phyloP scores from a whole-genome alignment of 2,329 filamentous ascomycete genomes.

The Zalaria obscura region DNA sequence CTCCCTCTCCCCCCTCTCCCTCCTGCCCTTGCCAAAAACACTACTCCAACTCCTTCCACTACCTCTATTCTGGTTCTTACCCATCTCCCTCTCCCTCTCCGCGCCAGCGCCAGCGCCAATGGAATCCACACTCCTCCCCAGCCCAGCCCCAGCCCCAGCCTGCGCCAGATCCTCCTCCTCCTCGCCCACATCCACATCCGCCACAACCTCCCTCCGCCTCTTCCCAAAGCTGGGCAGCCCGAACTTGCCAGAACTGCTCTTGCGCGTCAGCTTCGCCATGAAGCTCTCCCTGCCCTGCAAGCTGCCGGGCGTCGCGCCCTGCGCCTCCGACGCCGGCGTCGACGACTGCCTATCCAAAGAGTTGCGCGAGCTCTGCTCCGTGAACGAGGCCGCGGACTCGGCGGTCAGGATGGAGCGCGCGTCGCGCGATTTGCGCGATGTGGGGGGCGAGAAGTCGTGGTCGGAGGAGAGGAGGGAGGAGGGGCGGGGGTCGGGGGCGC shows the following conservation, averaged over 20 bases:
- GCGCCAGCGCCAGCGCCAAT: too few relatives aligned
- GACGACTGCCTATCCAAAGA: conserved; percentile 24
- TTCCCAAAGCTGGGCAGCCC: conserved; percentile 23
- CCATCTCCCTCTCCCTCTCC: conserved; percentile 7
- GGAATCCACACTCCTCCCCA: conserved; percentile 11
- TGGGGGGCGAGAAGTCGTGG: conserved; percentile 18
- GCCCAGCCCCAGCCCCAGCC: conserved; percentile 3
- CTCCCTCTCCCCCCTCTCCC: conserved; percentile 22
- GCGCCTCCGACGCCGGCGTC: conserved; percentile 19
- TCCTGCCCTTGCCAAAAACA: conserved; percentile 19
- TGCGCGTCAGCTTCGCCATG: conserved; percentile 35
- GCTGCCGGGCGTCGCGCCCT: conserved; percentile 12
- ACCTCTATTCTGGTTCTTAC: conserved; percentile 19
- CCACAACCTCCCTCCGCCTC: conserved; percentile 9
- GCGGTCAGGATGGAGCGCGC: conserved; percentile 25
- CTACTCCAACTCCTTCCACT: conserved; percentile 29
- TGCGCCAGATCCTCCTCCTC: conserved; percentile 13
- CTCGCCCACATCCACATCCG: conserved; percentile 24
- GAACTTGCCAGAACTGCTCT: conserved; percentile 32
- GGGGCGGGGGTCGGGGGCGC: conserved; percentile 8
- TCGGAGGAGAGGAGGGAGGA: conserved; percentile 11
- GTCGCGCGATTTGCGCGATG: conserved; percentile 27
- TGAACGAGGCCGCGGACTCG: conserved; percentile 13
- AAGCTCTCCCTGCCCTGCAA: conserved; percentile 28
- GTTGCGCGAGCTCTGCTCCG: conserved; percentile 17